Evolutionary conservation across 208 protist genomes (phyloP), one percentile per base, ranked within the genome.

Genomic region (Blastocrithidia nonstop): DNA sequence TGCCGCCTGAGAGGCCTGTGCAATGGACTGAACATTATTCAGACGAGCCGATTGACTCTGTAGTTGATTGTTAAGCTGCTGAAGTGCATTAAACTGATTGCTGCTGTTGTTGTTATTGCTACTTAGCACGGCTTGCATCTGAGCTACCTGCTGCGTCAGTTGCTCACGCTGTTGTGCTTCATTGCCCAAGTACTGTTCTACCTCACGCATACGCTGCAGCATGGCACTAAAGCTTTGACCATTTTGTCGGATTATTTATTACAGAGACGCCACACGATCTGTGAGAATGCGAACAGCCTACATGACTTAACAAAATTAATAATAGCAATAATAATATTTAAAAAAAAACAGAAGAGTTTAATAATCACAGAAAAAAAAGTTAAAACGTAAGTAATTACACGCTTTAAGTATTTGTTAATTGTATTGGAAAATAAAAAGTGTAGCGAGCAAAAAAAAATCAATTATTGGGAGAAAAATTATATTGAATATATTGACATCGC

Each of bases 201-300:
- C 55, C 42, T 72, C 72, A 9, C 67, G 66, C 11, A 92, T 50
- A 16, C 83, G 70, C n/a, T 71, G 57, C n/a, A 92, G 65, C 0
- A 87, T 39, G 5, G 51, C 53, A 7, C 57, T 38, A 36, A 83
- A 51, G 5, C 60, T 73, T 8, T 74, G 66, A 54, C 87, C 83
- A 45, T 80, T 74, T 49, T 73, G 62, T 0, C 66, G 73, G 15
- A 92, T 64, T 16, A 88, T 71, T 37, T 88, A 74, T 58, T 92
- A 77, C 40, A 92, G 54, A 2, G 83, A 92, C 27, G 71, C 16
- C n/a, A 81, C 50, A 6, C 83, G 67, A 26, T 62, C 66, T 6
- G 59, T 61, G 37, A 92, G 45, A 4, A 66, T 73, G 0, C 32
- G 45, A 25, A 76, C 48, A 8, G 42, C 70, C 2, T 79, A 69